Base-by-base conservation (phyloP, 495 filamentous ascomycete species). In the Neurospora africana region DNA sequence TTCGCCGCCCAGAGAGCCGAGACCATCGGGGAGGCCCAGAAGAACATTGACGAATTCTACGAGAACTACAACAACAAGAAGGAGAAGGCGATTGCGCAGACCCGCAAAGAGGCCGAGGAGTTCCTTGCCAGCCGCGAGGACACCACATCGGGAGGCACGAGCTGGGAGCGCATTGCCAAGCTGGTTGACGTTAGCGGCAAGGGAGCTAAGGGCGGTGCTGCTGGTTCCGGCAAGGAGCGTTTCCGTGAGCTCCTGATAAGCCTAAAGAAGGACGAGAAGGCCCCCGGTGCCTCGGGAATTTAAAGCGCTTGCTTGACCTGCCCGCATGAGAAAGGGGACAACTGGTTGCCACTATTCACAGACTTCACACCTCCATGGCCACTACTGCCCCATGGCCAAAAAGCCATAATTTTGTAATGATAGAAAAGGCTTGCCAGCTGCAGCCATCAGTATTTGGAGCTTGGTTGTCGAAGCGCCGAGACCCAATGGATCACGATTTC, bases 1-100 rank as follows among this genome's bases (percentile, higher is more conserved):
- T 93, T 93, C 44, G 87, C 88, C 37, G 83, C 87, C 68, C 91
- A 92, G 81, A 96, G 96, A 78, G 86, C 84, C 36, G 88, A 93
- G 79, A 97, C 93, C 9, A 82, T 97, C 77, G 88, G 90, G 80
- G 92, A 92, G 74, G 96, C 96, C 43, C 93, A 91, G 72, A 85
- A 91, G 76, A 91, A 93, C 79, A 94, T 98, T 72, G 95, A 99
- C 77, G 96, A 97, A 77, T 99, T 99, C 85, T 99, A 99, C 84
- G 93, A 97, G 80, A 97, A 97, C 80, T 99, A 99, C 87, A 97
- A 97, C 84, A 90, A 90, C 79, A 97, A 97, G 84, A 92, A 94
- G 77, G 95, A 98, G 76, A 98, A 98, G 87, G 86, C 82, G 71
- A 89, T 97, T 74, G 87, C 90, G 47, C 91, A 94, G 84, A 93